These are phyloP conservation scores for Vinca major DNA, from an alignment of 305 asterid species.

Conservation along the genomic window DNA sequence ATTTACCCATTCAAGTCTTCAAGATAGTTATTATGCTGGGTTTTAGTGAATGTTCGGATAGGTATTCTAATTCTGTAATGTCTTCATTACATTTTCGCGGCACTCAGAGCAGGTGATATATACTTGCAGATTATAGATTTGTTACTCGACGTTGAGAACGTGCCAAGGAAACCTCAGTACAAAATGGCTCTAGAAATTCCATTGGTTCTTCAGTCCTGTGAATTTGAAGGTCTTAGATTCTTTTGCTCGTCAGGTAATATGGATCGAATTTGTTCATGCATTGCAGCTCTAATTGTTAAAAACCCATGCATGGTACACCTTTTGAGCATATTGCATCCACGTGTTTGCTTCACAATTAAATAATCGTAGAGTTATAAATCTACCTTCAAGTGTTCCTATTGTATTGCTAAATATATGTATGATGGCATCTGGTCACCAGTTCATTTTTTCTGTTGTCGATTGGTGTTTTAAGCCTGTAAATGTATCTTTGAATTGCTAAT, in stretches of 20 bases:
- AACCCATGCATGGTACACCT: constrained; percentile 5
- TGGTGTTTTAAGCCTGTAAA: not conserved
- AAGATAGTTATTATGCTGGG: not conserved
- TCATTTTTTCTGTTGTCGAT: not conserved
- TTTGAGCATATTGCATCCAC: not conserved
- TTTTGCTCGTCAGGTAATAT: constrained; percentile 69
- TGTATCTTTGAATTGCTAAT: not conserved
- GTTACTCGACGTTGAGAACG: constrained; percentile 56
- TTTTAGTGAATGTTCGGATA: not conserved
- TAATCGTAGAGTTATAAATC: not conserved
- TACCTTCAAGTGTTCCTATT: not conserved
- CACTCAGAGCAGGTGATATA: constrained; percentile 12
- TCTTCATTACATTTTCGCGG: not conserved
- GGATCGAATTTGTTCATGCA: not conserved
- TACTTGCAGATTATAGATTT: constrained; percentile 55
- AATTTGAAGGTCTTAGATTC: constrained; percentile 71
- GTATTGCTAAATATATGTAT: not conserved
- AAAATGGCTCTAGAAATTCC: constrained; percentile 85
- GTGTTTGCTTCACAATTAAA: not conserved
- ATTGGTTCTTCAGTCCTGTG: constrained; percentile 87
- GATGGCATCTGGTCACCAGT: not conserved
- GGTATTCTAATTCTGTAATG: constrained; percentile 3
- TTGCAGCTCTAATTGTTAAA: constrained; percentile 6
- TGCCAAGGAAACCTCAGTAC: constrained; percentile 89
- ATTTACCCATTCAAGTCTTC: not conserved